A percentile compares a stretch with the other conserved stretches of the same genome.
Evolutionary conservation across 2,329 filamentous ascomycete species (phyloP).

Genomic region (Chrysoporthe deuterocubensis): DNA sequence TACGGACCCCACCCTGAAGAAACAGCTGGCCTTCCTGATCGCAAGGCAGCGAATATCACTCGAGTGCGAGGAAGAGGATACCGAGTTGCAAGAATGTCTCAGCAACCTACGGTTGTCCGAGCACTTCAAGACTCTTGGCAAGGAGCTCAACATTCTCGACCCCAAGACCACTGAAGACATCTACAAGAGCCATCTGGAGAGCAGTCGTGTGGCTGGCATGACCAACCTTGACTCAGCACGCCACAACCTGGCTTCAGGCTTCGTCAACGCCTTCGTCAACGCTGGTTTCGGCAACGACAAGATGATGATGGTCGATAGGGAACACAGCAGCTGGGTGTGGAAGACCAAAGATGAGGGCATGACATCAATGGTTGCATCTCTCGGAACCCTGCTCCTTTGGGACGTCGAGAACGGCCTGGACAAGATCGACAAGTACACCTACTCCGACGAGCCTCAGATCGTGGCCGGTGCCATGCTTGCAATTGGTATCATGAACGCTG

Average conservation of each 20-base stretch:
- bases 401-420: constrained; percentile 91
- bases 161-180: constrained; percentile 98
- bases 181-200: constrained; percentile 98
- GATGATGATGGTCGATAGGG: constrained; percentile 91
- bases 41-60: constrained; percentile 89
- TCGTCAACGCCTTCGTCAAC: constrained; percentile 97
- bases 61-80: constrained; percentile 70
- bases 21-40: constrained; percentile 92
- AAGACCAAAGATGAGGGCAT: constrained; percentile 99
- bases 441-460: constrained; percentile 78
- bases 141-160: constrained; percentile 95
- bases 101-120: constrained; percentile 87
- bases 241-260: constrained; percentile 93
- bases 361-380: constrained; percentile 92
- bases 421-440: constrained; percentile 93
- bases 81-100: constrained; percentile 79
- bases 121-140: constrained; percentile 91
- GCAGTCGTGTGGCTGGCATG: constrained; percentile 86
- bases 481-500: constrained; percentile 94
- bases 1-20: constrained; percentile 80
- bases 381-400: constrained; percentile 91
- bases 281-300: constrained; percentile 95
- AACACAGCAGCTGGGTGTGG: constrained; percentile 95
- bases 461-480: constrained; percentile 90
- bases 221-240: constrained; percentile 94